Percentiles rank a stretch among this genome's conserved stretches.
These are phyloP conservation scores for Neonothopanus nambi DNA, from an alignment of 1,284 basidiomycete species.

Conservation along the genomic window DNA sequence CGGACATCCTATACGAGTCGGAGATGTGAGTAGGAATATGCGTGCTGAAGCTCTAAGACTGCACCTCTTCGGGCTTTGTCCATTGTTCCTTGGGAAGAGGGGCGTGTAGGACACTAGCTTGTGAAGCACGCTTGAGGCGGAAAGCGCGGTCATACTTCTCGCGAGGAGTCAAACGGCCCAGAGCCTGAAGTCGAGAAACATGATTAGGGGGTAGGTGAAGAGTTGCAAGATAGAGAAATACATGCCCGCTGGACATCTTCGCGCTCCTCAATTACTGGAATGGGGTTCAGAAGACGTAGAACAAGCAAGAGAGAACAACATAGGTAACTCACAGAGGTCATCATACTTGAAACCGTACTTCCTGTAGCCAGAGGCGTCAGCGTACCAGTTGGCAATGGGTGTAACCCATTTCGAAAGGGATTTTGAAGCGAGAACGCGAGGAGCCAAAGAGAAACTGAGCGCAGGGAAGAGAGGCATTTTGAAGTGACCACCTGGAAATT, in stretches of 20 bases:
- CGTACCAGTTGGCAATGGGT: slow-evolving; percentile 87
- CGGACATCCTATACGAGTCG: slow-evolving; percentile 78
- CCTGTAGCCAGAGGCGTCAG: slow-evolving; percentile 82
- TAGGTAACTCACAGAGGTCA: slow-evolving; percentile 78
- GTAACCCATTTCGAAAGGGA: slow-evolving; percentile 68
- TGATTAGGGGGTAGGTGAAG: not conserved
- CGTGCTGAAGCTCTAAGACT: slow-evolving; percentile 20
- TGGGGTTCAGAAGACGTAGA: not conserved
- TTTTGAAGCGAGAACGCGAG: slow-evolving; percentile 72
- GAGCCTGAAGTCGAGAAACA: slow-evolving; percentile 53
- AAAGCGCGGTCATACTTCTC: slow-evolving; percentile 91
- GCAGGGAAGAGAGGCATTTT: slow-evolving; percentile 63
- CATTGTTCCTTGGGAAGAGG: slow-evolving; percentile 87
- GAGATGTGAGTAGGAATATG: slow-evolving; percentile 4
- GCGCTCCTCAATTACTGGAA: slow-evolving; percentile 83
- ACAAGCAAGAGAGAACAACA: slow-evolving; percentile 11
- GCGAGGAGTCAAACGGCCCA: slow-evolving; percentile 77
- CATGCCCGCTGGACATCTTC: slow-evolving; percentile 82
- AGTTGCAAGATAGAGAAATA: not conserved
- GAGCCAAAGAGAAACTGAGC: slow-evolving; percentile 78
- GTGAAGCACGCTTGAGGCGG: slow-evolving; percentile 86
- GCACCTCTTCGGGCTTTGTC: slow-evolving; percentile 78
- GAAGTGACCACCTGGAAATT: too few relatives aligned
- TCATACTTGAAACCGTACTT: slow-evolving; percentile 93
- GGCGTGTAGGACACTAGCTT: slow-evolving; percentile 80